These are phyloP conservation scores for Sophora flavescens DNA, from an alignment of 306 rosid genomes.

Conservation along the genomic window DNA sequence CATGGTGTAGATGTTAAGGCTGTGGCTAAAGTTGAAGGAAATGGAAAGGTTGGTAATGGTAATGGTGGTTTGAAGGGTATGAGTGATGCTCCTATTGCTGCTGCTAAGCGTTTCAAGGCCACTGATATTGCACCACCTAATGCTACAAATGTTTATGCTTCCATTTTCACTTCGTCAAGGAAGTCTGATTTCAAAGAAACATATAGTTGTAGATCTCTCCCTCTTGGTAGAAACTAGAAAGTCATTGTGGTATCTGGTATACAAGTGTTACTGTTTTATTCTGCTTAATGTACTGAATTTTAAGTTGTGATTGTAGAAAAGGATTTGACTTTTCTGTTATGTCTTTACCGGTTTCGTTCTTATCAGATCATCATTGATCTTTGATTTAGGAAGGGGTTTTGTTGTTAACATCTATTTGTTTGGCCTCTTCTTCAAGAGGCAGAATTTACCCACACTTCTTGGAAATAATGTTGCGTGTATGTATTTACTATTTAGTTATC, in stretches of 20 bases:
- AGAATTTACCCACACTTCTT: background rate
- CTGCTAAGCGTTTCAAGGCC: conserved; percentile 85
- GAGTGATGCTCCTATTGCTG: conserved; percentile 40
- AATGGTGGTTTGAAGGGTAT: conserved; percentile 53
- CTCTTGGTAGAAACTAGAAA: conserved; percentile 88
- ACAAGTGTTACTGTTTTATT: conserved; percentile 11
- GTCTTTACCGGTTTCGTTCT: conserved; percentile 1
- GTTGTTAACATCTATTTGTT: background rate
- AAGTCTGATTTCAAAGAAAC: conserved; percentile 85
- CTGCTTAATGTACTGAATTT: conserved; percentile 25
- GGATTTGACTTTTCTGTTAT: conserved; percentile 26
- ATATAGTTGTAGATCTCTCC: conserved; percentile 79
- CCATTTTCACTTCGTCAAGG: conserved; percentile 84
- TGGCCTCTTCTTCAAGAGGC: conserved; percentile 12
- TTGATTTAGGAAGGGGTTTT: conserved; percentile 13
- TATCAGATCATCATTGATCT: background rate
- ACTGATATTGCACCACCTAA: conserved; percentile 69
- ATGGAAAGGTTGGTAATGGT: conserved; percentile 60
- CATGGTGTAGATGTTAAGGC: conserved; percentile 72
- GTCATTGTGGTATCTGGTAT: conserved; percentile 51
- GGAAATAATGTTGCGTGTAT: background rate
- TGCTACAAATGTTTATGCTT: conserved; percentile 89
- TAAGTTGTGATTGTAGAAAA: conserved; percentile 11
- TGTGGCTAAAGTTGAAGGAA: conserved; percentile 57
- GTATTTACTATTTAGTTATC: background rate